Evolutionary conservation across 2,329 filamentous ascomycete genomes (phyloP).

Genomic region (Diaporthe sp.): DNA sequence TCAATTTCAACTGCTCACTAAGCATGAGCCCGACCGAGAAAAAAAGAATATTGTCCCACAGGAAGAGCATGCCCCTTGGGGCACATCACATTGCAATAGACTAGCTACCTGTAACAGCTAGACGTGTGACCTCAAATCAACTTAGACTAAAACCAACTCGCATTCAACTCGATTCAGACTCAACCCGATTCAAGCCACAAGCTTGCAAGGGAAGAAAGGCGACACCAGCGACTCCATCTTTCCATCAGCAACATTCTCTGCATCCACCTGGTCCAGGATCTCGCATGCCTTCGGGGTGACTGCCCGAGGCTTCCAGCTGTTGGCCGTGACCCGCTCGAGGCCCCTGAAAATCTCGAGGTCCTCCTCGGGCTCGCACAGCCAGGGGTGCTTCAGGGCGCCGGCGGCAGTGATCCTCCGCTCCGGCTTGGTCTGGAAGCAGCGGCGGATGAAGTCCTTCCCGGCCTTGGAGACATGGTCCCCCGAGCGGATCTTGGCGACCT

Average conservation of each 20-base stretch:
- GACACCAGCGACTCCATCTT: not conserved
- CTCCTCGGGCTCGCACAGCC: slow-evolving; percentile 48
- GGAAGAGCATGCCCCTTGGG: not conserved
- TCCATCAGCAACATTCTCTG: not conserved
- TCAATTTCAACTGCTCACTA: not conserved
- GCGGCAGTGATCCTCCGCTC: slow-evolving; percentile 50
- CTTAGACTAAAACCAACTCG: not conserved
- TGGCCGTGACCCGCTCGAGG: slow-evolving; percentile 37
- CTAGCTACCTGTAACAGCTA: not conserved
- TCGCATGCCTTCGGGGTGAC: not conserved
- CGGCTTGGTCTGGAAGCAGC: slow-evolving; percentile 52
- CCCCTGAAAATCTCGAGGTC: slow-evolving; percentile 39
- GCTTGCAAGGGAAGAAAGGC: slow-evolving; percentile 22
- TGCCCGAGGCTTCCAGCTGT: slow-evolving; percentile 41
- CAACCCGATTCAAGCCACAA: not conserved
- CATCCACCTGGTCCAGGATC: slow-evolving; percentile 9
- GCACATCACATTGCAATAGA: slow-evolving; percentile 21
- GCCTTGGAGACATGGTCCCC: slow-evolving; percentile 40
- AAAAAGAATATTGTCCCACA: not conserved
- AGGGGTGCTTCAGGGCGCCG: slow-evolving; percentile 52
- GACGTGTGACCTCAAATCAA: not conserved
- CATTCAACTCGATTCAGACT: not conserved
- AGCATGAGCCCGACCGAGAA: not conserved
- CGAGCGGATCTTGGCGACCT: slow-evolving; percentile 32
- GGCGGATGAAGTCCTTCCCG: slow-evolving; percentile 51